Conservation (phyloP, 441 rosid species). For the Manihot esculenta region DNA sequence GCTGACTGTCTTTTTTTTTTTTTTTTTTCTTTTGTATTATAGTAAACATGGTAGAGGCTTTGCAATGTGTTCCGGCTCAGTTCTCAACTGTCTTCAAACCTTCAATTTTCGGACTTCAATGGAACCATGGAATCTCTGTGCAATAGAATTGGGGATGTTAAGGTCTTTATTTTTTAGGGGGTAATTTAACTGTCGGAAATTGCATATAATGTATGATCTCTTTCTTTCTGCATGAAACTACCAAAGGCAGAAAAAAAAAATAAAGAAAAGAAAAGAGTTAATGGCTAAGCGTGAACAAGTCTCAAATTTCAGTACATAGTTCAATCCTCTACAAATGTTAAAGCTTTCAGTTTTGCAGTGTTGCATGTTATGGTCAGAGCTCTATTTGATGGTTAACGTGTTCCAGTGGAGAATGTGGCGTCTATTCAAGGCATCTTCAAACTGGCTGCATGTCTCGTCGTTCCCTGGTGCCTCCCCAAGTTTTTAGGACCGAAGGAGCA, state of each 20-base stretch:
- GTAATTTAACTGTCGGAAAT: background rate
- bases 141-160: background rate
- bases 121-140: background rate
- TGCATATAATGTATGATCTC: background rate
- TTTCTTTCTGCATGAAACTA: background rate
- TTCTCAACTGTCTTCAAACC: constrained; percentile 29
- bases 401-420: constrained; percentile 56
- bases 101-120: constrained; percentile 23
- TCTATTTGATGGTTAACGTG: background rate
- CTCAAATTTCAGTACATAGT: too few relatives aligned
- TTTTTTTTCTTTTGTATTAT: constrained; percentile 34
- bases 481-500: too few relatives aligned
- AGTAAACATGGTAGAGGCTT: constrained; percentile 49
- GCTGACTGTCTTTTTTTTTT: constrained; percentile 34
- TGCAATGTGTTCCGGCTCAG: constrained; percentile 44
- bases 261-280: too few relatives aligned
- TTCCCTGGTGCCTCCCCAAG: too few relatives aligned
- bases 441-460: constrained; percentile 77
- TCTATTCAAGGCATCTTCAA: constrained; percentile 68
- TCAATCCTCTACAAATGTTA: background rate
- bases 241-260: background rate
- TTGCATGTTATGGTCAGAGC: too few relatives aligned
- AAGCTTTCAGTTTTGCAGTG: background rate
- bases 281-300: background rate
- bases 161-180: background rate